Conservation (phyloP, 2,329 filamentous ascomycete genomes). For the Tolypocladium paradoxum region DNA sequence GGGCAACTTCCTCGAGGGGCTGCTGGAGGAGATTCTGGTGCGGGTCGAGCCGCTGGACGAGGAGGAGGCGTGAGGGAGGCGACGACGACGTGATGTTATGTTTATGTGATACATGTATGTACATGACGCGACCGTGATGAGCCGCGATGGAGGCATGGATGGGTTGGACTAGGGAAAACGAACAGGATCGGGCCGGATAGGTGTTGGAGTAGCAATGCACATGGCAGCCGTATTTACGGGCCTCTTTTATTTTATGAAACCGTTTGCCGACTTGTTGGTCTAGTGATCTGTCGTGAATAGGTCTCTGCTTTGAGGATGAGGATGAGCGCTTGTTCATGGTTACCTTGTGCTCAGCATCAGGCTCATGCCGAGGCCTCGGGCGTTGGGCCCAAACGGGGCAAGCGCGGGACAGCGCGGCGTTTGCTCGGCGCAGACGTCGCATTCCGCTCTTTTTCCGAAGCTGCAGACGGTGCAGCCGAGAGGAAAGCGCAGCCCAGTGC, state of each 20-base stretch:
- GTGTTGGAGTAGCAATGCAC: not conserved
- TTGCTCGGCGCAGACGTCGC: slow-evolving; percentile 12
- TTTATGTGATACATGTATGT: not conserved
- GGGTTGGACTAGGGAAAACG: not conserved
- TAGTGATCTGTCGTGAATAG: too few species aligned
- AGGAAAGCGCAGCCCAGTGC: not conserved
- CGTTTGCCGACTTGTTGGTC: too few species aligned
- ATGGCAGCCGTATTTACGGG: not conserved
- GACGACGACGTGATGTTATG: slow-evolving; percentile 1
- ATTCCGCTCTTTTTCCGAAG: slow-evolving; percentile 9
- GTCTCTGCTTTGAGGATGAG: too few species aligned
- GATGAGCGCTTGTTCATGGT: too few species aligned
- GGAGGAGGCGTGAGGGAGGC: slow-evolving; percentile 31
- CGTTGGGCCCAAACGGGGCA: not conserved
- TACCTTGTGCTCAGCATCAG: too few species aligned
- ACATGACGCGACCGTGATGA: not conserved
- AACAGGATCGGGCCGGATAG: not conserved
- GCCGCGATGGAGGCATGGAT: not conserved
- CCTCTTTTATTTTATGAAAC: not conserved
- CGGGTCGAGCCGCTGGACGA: slow-evolving; percentile 82
- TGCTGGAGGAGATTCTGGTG: slow-evolving; percentile 88
- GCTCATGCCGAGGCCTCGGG: too few species aligned
- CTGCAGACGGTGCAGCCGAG: not conserved
- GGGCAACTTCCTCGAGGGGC: slow-evolving; percentile 77
- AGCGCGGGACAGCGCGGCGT: not conserved